Percentiles rank a stretch among this genome's conserved stretches.
Evolutionary conservation across 306 rosid genomes (phyloP).

Genomic region (Alnus glutinosa): DNA sequence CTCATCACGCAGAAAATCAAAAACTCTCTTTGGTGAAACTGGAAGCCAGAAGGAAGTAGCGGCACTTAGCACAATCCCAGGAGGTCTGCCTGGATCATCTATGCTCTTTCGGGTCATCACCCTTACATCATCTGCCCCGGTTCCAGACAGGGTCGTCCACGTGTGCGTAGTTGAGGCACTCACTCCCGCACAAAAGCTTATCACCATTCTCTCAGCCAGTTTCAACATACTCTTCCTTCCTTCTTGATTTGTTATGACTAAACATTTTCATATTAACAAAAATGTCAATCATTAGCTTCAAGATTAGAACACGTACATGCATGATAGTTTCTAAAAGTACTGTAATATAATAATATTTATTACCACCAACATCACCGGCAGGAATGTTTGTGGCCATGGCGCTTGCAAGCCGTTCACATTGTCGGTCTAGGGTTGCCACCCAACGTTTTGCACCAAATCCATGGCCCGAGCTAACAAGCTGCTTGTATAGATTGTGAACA

Average conservation of each 20-base stretch:
- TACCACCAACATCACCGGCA: slow-evolving; percentile 87
- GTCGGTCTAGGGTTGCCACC: slow-evolving; percentile 89
- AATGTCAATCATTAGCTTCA: not conserved
- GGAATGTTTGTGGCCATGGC: slow-evolving; percentile 87
- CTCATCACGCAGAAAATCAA: slow-evolving; percentile 89
- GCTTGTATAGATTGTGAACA: slow-evolving; percentile 85
- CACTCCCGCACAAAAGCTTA: slow-evolving; percentile 95
- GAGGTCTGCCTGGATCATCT: slow-evolving; percentile 94
- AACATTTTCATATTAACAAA: not conserved
- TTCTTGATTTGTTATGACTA: slow-evolving; percentile 90
- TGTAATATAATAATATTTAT: not conserved
- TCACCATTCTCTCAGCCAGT: slow-evolving; percentile 94
- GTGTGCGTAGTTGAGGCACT: slow-evolving; percentile 95
- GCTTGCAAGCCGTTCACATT: slow-evolving; percentile 93
- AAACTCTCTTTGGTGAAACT: slow-evolving; percentile 75
- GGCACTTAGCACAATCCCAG: slow-evolving; percentile 91
- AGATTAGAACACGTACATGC: not conserved
- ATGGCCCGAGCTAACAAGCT: slow-evolving; percentile 77
- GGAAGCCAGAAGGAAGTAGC: slow-evolving; percentile 99
- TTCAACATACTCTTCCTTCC: slow-evolving; percentile 97
- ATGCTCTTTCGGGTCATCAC: slow-evolving; percentile 95
- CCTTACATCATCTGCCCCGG: slow-evolving; percentile 93
- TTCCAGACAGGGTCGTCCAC: slow-evolving; percentile 89
- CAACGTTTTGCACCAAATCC: slow-evolving; percentile 97
- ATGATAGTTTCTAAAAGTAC: too few species aligned